These are phyloP conservation scores for Talaromyces islandicus DNA, from an alignment of 2,329 filamentous ascomycete species.

Conservation along the genomic window DNA sequence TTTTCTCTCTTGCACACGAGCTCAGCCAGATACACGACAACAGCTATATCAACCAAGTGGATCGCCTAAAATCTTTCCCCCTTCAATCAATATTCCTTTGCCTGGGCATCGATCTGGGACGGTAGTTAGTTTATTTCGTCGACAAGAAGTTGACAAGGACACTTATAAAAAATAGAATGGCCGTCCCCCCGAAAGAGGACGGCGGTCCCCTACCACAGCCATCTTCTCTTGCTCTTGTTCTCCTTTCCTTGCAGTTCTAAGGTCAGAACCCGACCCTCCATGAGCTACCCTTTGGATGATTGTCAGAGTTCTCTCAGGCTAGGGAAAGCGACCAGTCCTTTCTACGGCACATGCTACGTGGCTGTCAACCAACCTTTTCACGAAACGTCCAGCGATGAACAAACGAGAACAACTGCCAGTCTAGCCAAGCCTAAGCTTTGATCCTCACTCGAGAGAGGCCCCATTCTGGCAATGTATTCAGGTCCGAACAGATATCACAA, in stretches of 20 bases:
- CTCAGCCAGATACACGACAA: neutral
- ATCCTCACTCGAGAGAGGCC: constrained; percentile 91
- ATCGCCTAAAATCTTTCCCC: neutral
- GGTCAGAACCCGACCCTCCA: neutral
- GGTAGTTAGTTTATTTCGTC: constrained; percentile 25
- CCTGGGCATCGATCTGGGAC: neutral
- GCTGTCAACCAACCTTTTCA: constrained; percentile 3
- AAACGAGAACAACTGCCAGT: constrained; percentile 18
- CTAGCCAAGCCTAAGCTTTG: constrained; percentile 90
- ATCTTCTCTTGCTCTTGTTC: neutral
- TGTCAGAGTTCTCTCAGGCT: neutral
- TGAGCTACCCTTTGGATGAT: neutral
- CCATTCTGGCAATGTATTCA: constrained; percentile 30
- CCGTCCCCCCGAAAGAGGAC: constrained; percentile 22
- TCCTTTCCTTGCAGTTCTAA: neutral
- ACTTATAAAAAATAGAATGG: constrained; percentile 35
- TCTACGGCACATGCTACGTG: neutral
- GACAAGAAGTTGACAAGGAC: constrained; percentile 6
- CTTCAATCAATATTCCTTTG: neutral
- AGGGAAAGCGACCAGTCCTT: neutral
- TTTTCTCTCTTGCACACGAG: neutral
- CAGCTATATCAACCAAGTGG: neutral
- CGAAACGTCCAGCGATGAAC: constrained; percentile 6
- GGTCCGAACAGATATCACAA: neutral
- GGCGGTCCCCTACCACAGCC: constrained; percentile 17